Evolutionary conservation across 768 basidiomycete species (phyloP), one percentile per base, ranked within the genome.

Genomic region (Kwoniella mangroviensis): DNA sequence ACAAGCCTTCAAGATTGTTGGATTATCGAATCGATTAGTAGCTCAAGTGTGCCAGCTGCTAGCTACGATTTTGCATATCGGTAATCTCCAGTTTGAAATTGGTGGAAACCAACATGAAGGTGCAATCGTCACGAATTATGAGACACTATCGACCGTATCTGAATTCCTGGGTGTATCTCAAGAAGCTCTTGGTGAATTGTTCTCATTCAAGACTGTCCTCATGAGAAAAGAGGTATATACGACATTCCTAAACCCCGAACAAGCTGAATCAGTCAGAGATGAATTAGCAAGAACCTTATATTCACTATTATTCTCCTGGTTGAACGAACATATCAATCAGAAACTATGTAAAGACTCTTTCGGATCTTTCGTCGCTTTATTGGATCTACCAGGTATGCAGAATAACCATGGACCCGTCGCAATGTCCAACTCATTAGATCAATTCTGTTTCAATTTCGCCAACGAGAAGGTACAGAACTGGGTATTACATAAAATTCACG

Each of bases 211-310:
- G 84, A 94, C 93, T 1, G 92, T 92, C 82, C 85, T 98, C 65
- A 89, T 98, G 79, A 92, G 93, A 83, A 97, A 94, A 85, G 95
- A 98, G 84, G 86, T 97, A n/a, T 97, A 94, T 83, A 97, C 94
- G 0, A 90, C 97, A 28, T 97, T 98, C 85, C 88, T 98, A 55
- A 95, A 98, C 80, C 90, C 92, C 0, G 95, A 98, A 79, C 92
- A 92, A 63, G 93, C 96, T 2, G 90, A 92, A 0, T 90, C 92
- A 77, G 97, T 98, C 75, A 86, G 95, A 55, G 96, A 98, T 79
- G 93, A 96, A 81, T 89, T 99, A 45, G 93, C 95, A 21, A 91
- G 94, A 82, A 91, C 92, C 0, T 87, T 98, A 0, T 98, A 98
- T 81, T 93, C 94, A 4, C 88, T 99, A 2, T 87, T 98, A 21